Percentiles rank a stretch among this genome's conserved stretches.
These are phyloP conservation scores for Bipolaris bicolor DNA, from an alignment of 2,329 filamentous ascomycete species.

Conservation along the genomic window DNA sequence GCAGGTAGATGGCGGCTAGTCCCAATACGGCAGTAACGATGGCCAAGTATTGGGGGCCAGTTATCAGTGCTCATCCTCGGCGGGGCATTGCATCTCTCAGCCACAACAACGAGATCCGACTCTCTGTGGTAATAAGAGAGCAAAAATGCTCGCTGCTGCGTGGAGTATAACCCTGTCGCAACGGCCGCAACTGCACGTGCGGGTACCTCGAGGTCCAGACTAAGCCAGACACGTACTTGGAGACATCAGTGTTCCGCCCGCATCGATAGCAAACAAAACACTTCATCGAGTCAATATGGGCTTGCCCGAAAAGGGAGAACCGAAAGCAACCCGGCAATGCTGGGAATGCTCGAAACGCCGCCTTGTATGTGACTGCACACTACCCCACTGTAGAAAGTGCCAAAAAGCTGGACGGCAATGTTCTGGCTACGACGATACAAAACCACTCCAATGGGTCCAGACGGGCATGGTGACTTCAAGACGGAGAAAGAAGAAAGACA, in stretches of 20 bases:
- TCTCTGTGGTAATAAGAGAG: slow-evolving; percentile 32
- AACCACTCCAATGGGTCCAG: slow-evolving; percentile 43
- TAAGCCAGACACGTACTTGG: neutral
- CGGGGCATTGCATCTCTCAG: neutral
- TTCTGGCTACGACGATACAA: slow-evolving; percentile 41
- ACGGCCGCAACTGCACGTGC: neutral
- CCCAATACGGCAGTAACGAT: slow-evolving; percentile 15
- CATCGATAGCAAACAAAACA: neutral
- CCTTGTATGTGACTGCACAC: slow-evolving; percentile 42
- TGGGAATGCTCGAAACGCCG: slow-evolving; percentile 44
- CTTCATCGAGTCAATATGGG: slow-evolving; percentile 7
- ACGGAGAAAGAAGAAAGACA: slow-evolving; percentile 24
- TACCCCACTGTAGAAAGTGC: slow-evolving; percentile 43
- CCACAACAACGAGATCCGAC: slow-evolving; percentile 4
- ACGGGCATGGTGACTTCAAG: slow-evolving; percentile 40
- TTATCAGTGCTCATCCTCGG: neutral
- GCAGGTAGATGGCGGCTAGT: slow-evolving; percentile 5
- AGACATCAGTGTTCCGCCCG: neutral
- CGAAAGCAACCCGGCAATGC: slow-evolving; percentile 38
- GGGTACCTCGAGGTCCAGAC: neutral
- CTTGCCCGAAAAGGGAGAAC: slow-evolving; percentile 22
- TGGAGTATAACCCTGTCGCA: neutral
- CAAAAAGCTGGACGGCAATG: slow-evolving; percentile 36
- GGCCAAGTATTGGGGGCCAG: slow-evolving; percentile 24
- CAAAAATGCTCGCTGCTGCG: slow-evolving; percentile 6